phyloP scores from a whole-genome alignment of 2,329 filamentous ascomycete genomes.

The Penicillium sp. region DNA sequence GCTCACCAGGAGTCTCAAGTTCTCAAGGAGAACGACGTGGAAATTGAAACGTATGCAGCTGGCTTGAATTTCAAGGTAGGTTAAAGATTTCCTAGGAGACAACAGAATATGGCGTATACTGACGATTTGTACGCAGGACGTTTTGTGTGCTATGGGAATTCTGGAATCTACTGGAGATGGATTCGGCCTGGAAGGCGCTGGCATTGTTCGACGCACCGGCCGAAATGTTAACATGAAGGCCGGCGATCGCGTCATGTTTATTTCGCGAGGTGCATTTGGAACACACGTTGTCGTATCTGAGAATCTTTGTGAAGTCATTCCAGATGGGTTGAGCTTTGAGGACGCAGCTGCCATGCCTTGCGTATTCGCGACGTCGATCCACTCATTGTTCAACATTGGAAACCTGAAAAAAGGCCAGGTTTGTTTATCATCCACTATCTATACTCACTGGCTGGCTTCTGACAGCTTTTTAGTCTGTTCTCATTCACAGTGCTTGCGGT shows the following conservation, averaged over 20 bases:
- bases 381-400: slow-evolving; percentile 22
- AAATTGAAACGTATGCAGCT: slow-evolving; percentile 17
- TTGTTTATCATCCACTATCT: neutral
- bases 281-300: slow-evolving; percentile 1
- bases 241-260: slow-evolving; percentile 26
- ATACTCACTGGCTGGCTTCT: neutral
- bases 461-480: slow-evolving; percentile 15
- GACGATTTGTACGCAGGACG: slow-evolving; percentile 3
- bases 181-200: slow-evolving; percentile 16
- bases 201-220: slow-evolving; percentile 21
- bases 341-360: slow-evolving; percentile 14
- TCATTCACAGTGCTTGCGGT: slow-evolving; percentile 32
- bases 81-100: neutral
- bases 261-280: neutral
- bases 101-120: neutral
- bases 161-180: slow-evolving; percentile 4
- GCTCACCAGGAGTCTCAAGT: neutral
- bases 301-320: slow-evolving; percentile 8
- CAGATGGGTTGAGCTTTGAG: slow-evolving; percentile 9
- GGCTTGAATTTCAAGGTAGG: slow-evolving; percentile 27
- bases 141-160: slow-evolving; percentile 7
- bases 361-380: slow-evolving; percentile 17
- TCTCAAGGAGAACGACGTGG: slow-evolving; percentile 16
- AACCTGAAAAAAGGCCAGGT: slow-evolving; percentile 19
- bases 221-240: slow-evolving; percentile 13